Evolutionary conservation across 164 flowering plant genomes (phyloP).

Genomic region (Annona squamosa): DNA sequence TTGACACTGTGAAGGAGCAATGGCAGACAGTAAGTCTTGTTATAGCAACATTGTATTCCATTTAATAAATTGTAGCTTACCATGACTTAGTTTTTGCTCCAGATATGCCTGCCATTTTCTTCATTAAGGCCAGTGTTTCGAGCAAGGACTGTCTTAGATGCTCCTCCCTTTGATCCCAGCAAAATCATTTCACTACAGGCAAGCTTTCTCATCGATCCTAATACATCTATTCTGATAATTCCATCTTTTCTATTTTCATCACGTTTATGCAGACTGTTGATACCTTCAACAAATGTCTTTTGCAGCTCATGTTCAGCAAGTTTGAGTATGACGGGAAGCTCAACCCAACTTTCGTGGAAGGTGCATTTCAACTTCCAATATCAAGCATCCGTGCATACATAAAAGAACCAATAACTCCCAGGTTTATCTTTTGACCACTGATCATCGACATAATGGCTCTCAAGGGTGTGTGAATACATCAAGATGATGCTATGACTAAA

Average conservation of each 20-base stretch:
- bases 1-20: conserved; percentile 69
- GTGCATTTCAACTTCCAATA: conserved; percentile 82
- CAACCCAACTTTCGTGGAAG: conserved; percentile 86
- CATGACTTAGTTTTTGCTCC: conserved; percentile 4
- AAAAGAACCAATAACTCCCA: conserved; percentile 76
- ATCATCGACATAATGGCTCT: background rate
- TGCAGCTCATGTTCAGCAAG: conserved; percentile 98
- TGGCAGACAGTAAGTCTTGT: conserved; percentile 85
- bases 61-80: background rate
- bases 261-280: background rate
- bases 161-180: conserved; percentile 74
- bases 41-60: background rate
- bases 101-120: conserved; percentile 78
- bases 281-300: conserved; percentile 3
- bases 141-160: conserved; percentile 72
- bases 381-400: conserved; percentile 66
- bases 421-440: conserved; percentile 31
- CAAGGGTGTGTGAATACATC: background rate
- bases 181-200: conserved; percentile 75
- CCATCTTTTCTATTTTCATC: background rate
- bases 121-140: conserved; percentile 88
- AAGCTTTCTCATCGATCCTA: conserved; percentile 13
- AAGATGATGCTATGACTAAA: background rate
- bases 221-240: background rate
- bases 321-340: conserved; percentile 93